Evolutionary conservation across 164 flowering plant species (phyloP), one percentile per base, ranked within the genome.

Genomic region (Protea cynaroides): DNA sequence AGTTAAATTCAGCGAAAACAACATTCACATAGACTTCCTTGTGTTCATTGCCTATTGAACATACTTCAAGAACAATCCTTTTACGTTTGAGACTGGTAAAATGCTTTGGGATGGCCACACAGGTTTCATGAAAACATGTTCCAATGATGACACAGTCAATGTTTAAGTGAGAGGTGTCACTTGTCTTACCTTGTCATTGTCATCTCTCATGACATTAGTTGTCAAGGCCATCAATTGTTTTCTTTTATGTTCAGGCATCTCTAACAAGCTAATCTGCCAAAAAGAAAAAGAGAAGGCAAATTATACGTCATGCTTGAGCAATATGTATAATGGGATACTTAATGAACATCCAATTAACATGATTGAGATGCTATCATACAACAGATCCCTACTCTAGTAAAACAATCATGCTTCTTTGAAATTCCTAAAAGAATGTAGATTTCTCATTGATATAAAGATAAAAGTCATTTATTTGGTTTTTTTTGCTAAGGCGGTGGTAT

Each of bases 201-300:
- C 90, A 81, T 94, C 99, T 77, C 96, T 82, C 88, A 94, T 75
- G 38, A 91, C 74, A 74, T 86, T 91, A 58, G 83, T 73, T 0
- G 93, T 88, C 53, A 83, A 70, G 51, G 83, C 49, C 86, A 79
- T 80, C 74, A 81, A 21, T 56, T 70, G 84, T 72, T 84, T 89
- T 74, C 67, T 88, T 78, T 58, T 77, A 56, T 89, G 77, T 56
- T 86, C 93, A 29, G 97, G 89, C 80, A 86, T 77, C 68, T 88
- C 97, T 64, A 91, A 23, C 81, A 94, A 74, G 81, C 96, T 91
- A 68, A 88, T 88, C 99, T 94, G 85, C 72, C 66, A 78, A 59
- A 59, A 72, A 71, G 21, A 13, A 53, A 44, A 69, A 55, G 7
- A 54, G 17, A 66, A 22, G 40, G 47, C 52, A 47, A 29, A 66